Conservation (phyloP, 78 protist species). For the Dictyostelium firmibasis region DNA sequence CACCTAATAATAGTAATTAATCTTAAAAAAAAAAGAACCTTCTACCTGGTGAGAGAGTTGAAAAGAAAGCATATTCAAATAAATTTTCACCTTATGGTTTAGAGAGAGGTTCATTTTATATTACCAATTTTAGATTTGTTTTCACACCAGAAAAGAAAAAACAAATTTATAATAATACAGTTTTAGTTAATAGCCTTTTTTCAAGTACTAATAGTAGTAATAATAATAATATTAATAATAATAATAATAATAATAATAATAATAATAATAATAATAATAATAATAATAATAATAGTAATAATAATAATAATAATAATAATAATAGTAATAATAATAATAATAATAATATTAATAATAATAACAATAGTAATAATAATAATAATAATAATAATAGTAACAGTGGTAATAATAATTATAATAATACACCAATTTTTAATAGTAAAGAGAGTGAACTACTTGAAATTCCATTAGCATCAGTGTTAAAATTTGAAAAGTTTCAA, state of each 20-base stretch:
- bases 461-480: slow-evolving; percentile 18
- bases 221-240: not conserved
- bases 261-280: not conserved
- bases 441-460: slow-evolving; percentile 4
- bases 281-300: not conserved
- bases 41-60: slow-evolving; percentile 39
- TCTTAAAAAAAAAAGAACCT: not conserved
- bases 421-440: not conserved
- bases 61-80: slow-evolving; percentile 37
- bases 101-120: slow-evolving; percentile 43
- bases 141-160: slow-evolving; percentile 21
- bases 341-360: not conserved
- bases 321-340: not conserved
- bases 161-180: not conserved
- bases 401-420: not conserved
- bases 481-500: slow-evolving; percentile 25
- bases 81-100: slow-evolving; percentile 26
- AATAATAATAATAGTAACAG: not conserved
- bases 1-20: too few species aligned
- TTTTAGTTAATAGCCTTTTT: not conserved
- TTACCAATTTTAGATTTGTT: slow-evolving; percentile 51
- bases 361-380: too few species aligned
- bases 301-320: not conserved
- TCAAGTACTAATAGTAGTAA: not conserved
- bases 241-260: not conserved